phyloP scores from a whole-genome alignment of 768 basidiomycete species.

The Rossbeevera mucosa region DNA sequence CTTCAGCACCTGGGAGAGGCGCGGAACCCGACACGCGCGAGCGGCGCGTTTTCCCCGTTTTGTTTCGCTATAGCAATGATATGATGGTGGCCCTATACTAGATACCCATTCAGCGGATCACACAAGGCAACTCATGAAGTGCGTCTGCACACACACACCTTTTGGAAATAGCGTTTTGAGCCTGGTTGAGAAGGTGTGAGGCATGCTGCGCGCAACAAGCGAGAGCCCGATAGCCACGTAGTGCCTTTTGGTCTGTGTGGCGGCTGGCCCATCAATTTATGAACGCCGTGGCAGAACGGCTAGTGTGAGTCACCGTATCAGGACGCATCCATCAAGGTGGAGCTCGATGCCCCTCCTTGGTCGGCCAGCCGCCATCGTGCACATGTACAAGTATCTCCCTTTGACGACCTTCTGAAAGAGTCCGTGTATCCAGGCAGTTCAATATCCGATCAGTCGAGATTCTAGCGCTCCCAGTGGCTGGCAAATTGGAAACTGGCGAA shows the following conservation, averaged over 20 bases:
- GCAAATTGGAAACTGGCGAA: constrained; percentile 7
- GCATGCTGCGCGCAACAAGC: constrained; percentile 18
- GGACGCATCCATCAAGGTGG: not conserved
- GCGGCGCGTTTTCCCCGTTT: constrained; percentile 3
- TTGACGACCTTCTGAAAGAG: constrained; percentile 22
- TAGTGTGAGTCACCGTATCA: not conserved
- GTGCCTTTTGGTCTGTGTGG: constrained; percentile 6
- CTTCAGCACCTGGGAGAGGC: constrained; percentile 4
- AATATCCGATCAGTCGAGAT: constrained; percentile 32
- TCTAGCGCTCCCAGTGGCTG: constrained; percentile 21
- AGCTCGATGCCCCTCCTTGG: constrained; percentile 14
- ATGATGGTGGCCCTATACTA: constrained; percentile 6
- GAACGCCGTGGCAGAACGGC: constrained; percentile 13
- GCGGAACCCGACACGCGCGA: constrained; percentile 12
- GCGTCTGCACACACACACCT: constrained; percentile 14
- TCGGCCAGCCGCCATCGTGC: constrained; percentile 12
- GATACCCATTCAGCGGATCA: constrained; percentile 5
- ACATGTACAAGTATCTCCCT: constrained; percentile 12
- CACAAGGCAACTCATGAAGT: constrained; percentile 4
- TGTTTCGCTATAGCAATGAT: constrained; percentile 1
- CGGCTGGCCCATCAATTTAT: constrained; percentile 16
- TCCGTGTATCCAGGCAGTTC: constrained; percentile 26
- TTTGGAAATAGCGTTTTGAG: not conserved
- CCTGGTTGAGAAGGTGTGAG: constrained; percentile 11
- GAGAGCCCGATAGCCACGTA: constrained; percentile 10